phyloP scores from a whole-genome alignment of 1,284 basidiomycete species.

The Apiotrichum gracile region DNA sequence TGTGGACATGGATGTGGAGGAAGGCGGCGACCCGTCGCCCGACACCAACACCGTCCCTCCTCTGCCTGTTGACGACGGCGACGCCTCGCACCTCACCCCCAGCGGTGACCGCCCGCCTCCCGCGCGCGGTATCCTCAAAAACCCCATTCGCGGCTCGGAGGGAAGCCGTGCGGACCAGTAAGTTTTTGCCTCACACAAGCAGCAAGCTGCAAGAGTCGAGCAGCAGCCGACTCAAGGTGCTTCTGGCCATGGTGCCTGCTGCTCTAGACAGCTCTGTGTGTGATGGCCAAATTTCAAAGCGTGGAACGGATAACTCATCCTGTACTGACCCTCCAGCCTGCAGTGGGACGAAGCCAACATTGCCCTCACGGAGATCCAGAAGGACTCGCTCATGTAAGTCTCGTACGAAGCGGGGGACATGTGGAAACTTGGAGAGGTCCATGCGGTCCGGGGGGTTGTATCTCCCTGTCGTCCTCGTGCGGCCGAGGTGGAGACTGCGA shows the following conservation, averaged over 20 bases:
- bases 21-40: background rate
- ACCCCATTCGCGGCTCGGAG: constrained; percentile 22
- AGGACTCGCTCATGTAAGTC: constrained; percentile 74
- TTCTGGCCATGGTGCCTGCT: too few species aligned
- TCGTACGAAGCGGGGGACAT: background rate
- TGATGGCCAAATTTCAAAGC: too few species aligned
- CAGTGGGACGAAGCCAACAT: constrained; percentile 92
- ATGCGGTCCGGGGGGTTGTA: background rate
- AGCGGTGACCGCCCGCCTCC: constrained; percentile 32
- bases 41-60: background rate
- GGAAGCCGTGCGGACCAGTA: constrained; percentile 8
- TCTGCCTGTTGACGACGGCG: constrained; percentile 6
- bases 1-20: too few species aligned
- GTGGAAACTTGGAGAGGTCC: background rate
- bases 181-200: background rate
- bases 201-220: too few species aligned
- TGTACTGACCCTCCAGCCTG: constrained; percentile 48
- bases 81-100: constrained; percentile 13
- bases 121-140: constrained; percentile 44
- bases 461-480: too few species aligned
- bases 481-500: too few species aligned
- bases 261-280: too few species aligned
- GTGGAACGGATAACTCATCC: too few species aligned
- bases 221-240: too few species aligned
- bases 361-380: constrained; percentile 80